These are phyloP conservation scores for Colletotrichum chrysophilum DNA, from an alignment of 2,329 filamentous ascomycete genomes.

Conservation along the genomic window DNA sequence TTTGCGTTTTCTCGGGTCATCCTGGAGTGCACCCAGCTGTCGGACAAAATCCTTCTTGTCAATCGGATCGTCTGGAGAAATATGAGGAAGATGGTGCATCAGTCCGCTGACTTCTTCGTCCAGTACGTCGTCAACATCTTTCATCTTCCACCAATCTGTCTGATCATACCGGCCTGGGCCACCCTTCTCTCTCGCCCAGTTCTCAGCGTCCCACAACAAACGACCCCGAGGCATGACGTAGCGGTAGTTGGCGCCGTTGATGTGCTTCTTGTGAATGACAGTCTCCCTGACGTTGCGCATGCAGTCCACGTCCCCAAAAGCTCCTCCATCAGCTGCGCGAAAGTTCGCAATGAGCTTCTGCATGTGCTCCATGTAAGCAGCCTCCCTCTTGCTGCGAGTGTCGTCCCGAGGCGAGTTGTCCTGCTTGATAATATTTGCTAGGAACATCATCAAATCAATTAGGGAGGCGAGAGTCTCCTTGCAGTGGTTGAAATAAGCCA, in stretches of 20 bases:
- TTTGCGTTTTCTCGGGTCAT: neutral
- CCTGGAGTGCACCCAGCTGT: neutral
- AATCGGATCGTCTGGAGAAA: neutral
- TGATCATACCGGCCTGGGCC: neutral
- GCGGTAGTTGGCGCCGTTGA: neutral
- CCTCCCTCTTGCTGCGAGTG: neutral
- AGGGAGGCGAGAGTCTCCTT: constrained; percentile 17
- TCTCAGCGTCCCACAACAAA: neutral
- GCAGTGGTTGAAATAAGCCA: neutral
- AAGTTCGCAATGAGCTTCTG: constrained; percentile 4
- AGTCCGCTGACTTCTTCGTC: neutral
- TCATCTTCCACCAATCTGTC: constrained; percentile 1
- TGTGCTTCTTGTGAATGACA: neutral
- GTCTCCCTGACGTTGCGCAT: neutral
- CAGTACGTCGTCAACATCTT: neutral
- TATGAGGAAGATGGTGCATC: neutral
- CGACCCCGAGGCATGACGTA: neutral
- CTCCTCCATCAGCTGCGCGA: neutral
- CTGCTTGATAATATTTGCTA: neutral
- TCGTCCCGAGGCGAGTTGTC: neutral
- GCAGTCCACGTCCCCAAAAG: neutral
- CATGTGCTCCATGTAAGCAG: constrained; percentile 15
- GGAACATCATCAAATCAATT: constrained; percentile 26
- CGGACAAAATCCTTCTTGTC: neutral
- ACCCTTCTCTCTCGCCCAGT: neutral